phyloP scores from a whole-genome alignment of 345 rosid genomes.

The sweet orange (Citrus sinensis) region DVS_A1.0 CM039163.1:4058501-4059000 shows the following conservation, averaged over 20 bases:
- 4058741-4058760: background rate
- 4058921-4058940: background rate
- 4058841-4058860: background rate
- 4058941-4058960: background rate
- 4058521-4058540: slow-evolving; percentile 78
- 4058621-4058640: slow-evolving; percentile 64
- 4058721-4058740: background rate
- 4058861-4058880: background rate
- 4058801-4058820: background rate
- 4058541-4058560: slow-evolving; percentile 64
- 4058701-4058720: slow-evolving; percentile 2
- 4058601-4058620: slow-evolving; percentile 49
- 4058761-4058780: background rate
- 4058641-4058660: slow-evolving; percentile 18
- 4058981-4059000: background rate
- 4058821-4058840: background rate
- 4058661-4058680: background rate
- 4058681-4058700: background rate
- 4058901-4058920: background rate
- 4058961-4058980: too few species aligned
- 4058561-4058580: slow-evolving; percentile 64
- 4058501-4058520: slow-evolving; percentile 72
- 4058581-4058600: slow-evolving; percentile 80
- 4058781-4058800: background rate
- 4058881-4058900: background rate